Evolutionary conservation across 2,329 filamentous ascomycete species (phyloP).

Genomic region (Talaromyces sp.): DNA sequence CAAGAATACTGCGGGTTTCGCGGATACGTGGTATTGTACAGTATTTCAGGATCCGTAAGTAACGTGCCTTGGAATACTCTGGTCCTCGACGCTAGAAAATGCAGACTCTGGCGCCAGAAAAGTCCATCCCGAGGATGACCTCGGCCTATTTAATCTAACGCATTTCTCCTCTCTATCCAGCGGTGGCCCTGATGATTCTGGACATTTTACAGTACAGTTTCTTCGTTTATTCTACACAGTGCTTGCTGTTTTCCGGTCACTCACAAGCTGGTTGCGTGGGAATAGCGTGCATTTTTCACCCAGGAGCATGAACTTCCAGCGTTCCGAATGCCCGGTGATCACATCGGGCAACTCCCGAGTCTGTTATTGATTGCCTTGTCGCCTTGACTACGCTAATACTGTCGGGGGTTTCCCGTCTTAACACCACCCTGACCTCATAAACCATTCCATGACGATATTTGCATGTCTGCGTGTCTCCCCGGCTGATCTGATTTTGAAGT

Average conservation of each 20-base stretch:
- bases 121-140: slow-evolving; percentile 3
- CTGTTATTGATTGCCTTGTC: slow-evolving; percentile 7
- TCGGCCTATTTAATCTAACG: slow-evolving; percentile 3
- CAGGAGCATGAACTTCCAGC: neutral
- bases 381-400: neutral
- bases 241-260: too few species aligned
- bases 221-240: neutral
- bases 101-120: neutral
- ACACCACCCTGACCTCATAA: neutral
- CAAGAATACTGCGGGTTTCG: slow-evolving; percentile 2
- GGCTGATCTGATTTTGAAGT: neutral
- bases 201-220: neutral
- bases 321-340: slow-evolving; percentile 11
- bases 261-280: neutral
- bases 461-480: neutral
- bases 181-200: neutral
- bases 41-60: neutral
- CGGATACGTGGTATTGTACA: slow-evolving; percentile 3
- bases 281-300: neutral
- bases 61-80: neutral
- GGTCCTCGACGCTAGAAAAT: slow-evolving; percentile 9
- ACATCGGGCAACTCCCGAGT: slow-evolving; percentile 9
- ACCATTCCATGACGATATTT: neutral
- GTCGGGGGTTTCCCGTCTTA: slow-evolving; percentile 3
- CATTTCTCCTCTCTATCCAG: neutral